Conservation (phyloP, 202 grass and related monocot genomes). For the Digitaria exilis region DNA sequence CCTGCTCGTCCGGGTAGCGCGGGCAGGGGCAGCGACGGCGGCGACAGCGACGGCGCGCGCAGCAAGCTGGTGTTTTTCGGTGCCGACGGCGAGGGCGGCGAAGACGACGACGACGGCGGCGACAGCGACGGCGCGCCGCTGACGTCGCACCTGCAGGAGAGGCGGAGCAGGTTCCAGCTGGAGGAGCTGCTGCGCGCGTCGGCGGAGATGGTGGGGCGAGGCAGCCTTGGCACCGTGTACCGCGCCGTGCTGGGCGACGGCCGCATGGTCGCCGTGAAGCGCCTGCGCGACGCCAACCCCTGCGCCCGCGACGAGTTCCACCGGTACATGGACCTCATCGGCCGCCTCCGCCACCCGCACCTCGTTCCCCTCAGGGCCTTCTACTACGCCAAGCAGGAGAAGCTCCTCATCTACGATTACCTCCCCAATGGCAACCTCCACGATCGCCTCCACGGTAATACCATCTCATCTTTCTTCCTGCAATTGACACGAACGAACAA, state of each 20-base stretch:
- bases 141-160: slow-evolving; percentile 28
- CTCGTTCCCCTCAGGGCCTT: slow-evolving; percentile 71
- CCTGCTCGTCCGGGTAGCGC: slow-evolving; percentile 50
- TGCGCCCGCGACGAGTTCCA: slow-evolving; percentile 79
- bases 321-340: slow-evolving; percentile 88
- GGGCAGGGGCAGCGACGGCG: slow-evolving; percentile 59
- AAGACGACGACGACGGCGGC: slow-evolving; percentile 19
- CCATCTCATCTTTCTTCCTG: too few species aligned
- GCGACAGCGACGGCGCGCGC: slow-evolving; percentile 76
- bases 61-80: slow-evolving; percentile 91
- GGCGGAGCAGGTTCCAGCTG: slow-evolving; percentile 68
- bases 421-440: slow-evolving; percentile 81
- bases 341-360: slow-evolving; percentile 67
- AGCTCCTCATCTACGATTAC: slow-evolving; percentile 91
- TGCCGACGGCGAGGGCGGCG: slow-evolving; percentile 36
- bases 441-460: slow-evolving; percentile 69
- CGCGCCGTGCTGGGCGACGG: slow-evolving; percentile 70
- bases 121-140: slow-evolving; percentile 28
- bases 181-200: slow-evolving; percentile 88
- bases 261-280: slow-evolving; percentile 83
- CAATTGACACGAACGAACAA: too few species aligned
- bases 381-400: slow-evolving; percentile 94
- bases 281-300: slow-evolving; percentile 72
- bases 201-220: slow-evolving; percentile 86
- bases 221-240: slow-evolving; percentile 86